These are phyloP conservation scores for Petunia hybrid DNA, from an alignment of 305 asterid species.

Conservation along the genomic window DNA sequence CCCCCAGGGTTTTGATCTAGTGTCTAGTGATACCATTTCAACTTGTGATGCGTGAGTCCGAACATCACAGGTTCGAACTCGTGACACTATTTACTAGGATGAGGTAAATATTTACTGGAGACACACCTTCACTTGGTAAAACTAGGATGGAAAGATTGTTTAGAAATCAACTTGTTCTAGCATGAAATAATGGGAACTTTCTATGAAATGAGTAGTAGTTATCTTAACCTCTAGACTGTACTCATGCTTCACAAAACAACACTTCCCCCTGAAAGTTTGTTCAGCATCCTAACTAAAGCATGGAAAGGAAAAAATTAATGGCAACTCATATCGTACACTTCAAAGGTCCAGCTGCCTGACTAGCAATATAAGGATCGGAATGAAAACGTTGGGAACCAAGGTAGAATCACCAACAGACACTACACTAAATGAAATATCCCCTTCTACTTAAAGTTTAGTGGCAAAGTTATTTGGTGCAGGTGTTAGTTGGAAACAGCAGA, in stretches of 20 bases:
- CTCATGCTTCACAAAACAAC: not conserved
- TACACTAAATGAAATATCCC: not conserved
- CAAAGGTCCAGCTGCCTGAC: not conserved
- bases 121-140: not conserved
- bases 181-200: not conserved
- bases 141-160: not conserved
- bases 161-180: constrained; percentile 14
- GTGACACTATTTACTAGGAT: not conserved
- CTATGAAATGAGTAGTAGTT: not conserved
- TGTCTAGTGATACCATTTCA: too few species aligned
- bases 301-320: not conserved
- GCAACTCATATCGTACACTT: not conserved
- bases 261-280: not conserved
- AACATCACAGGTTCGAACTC: too few species aligned
- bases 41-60: too few species aligned
- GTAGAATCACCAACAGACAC: not conserved
- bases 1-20: too few species aligned
- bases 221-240: constrained; percentile 10
- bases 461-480: not conserved
- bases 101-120: constrained; percentile 7
- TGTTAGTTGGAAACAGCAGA: not conserved
- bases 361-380: not conserved
- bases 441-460: not conserved
- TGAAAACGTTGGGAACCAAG: not conserved
- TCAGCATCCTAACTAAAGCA: not conserved